Conservation (phyloP, 176 grass and related monocot species). For the Chloris gayana region DNA sequence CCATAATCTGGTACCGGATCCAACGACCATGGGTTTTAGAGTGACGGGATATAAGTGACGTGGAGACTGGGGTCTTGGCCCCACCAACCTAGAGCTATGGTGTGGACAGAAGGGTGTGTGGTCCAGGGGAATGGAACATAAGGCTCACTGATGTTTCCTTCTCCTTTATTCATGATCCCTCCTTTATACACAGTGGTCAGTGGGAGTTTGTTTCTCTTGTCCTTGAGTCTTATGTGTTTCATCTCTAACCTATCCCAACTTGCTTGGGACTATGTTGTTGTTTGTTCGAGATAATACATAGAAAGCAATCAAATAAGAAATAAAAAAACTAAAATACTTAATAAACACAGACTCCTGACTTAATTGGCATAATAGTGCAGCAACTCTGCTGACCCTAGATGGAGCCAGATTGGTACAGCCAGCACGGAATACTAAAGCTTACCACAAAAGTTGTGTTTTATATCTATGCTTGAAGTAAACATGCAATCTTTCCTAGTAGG, state of each 20-base stretch:
- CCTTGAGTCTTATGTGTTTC: too few species aligned
- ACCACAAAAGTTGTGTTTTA: neutral
- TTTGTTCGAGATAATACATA: neutral
- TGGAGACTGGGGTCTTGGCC: neutral
- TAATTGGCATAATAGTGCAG: neutral
- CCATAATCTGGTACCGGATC: neutral
- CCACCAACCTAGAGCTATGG: neutral
- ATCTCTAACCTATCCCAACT: too few species aligned
- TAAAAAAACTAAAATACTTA: neutral
- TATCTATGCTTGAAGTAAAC: constrained; percentile 27
- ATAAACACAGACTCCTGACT: neutral
- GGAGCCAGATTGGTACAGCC: neutral
- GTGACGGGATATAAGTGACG: neutral
- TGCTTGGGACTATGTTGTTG: too few species aligned
- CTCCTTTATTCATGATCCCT: neutral
- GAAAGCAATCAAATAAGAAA: constrained; percentile 13
- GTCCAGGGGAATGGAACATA: neutral
- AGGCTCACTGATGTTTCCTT: neutral
- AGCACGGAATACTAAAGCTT: neutral
- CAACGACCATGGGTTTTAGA: neutral
- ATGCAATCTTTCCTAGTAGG: constrained; percentile 17
- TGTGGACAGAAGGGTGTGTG: neutral
- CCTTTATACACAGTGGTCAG: neutral
- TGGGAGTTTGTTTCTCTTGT: too few species aligned
- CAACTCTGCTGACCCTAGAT: neutral